Percentiles rank a stretch among this genome's conserved stretches.
These are phyloP conservation scores for Penstemon barbatus DNA, from an alignment of 257 asterid species.

Conservation along the genomic window DNA sequence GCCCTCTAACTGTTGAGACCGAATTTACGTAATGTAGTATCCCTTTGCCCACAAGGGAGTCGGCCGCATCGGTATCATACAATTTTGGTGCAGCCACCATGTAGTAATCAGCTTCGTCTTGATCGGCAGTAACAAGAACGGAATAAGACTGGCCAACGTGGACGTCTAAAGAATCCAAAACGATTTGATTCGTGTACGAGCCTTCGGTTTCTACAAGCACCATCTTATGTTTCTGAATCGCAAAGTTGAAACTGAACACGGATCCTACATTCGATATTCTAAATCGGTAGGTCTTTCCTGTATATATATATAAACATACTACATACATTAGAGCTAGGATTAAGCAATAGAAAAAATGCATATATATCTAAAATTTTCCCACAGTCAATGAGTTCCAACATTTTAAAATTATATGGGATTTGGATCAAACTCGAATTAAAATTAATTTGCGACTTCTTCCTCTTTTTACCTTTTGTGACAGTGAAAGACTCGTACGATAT, in stretches of 20 bases:
- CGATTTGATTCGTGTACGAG: slow-evolving; percentile 52
- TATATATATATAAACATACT: not conserved
- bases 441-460: too few species aligned
- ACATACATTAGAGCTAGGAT: not conserved
- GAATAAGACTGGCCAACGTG: slow-evolving; percentile 59
- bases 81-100: slow-evolving; percentile 46
- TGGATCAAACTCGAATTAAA: too few species aligned
- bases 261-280: slow-evolving; percentile 54
- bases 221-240: slow-evolving; percentile 50
- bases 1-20: slow-evolving; percentile 31
- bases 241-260: slow-evolving; percentile 45
- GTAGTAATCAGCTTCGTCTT: slow-evolving; percentile 50
- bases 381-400: too few species aligned
- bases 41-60: slow-evolving; percentile 38
- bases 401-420: too few species aligned
- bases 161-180: slow-evolving; percentile 48
- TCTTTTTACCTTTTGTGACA: slow-evolving; percentile 34
- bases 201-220: slow-evolving; percentile 61
- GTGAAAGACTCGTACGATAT: slow-evolving; percentile 30
- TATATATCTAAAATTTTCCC: too few species aligned
- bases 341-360: slow-evolving; percentile 1
- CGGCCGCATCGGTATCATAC: not conserved
- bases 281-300: slow-evolving; percentile 51
- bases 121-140: slow-evolving; percentile 52
- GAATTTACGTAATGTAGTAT: slow-evolving; percentile 49